Base-by-base conservation (phyloP, 2,329 filamentous ascomycete species). In the Didymosphaeria variabile region DNA sequence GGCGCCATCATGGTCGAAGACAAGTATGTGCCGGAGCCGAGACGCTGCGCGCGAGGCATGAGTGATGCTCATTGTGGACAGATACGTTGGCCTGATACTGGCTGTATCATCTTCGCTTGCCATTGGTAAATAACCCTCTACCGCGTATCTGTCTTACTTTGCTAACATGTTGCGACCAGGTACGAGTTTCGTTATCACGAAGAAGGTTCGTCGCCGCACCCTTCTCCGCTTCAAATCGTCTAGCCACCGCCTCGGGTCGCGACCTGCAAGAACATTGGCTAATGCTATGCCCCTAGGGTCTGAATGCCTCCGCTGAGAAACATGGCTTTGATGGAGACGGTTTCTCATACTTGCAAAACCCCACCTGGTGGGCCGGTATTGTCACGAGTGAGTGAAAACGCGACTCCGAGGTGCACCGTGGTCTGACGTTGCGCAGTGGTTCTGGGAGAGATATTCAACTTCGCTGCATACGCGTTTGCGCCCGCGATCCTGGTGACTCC, bases 401-500 rank as follows among this genome's bases (percentile, higher is more conserved):
- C 26, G 23, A 19, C 51, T 3, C 23, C 8, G 40, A 3, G 17
- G n/a, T 12, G 10, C 42, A 36, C 21, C 32, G n/a, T 40, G 26
- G 34, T 44, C 73, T 77, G 58, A 67, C 59, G 46, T 53, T 61
- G 54, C 57, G 57, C 72, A 97, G 93, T 99, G 87, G 91, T 93
- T 62, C 81, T 96, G 47, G 95, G 95, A 75, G 95, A 99, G 81
- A 84, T 97, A 60, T 96, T 93, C 81, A 99, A 99, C 80, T 99
- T 99, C 77, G 94, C 94, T 54, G 95, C 95, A 64, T 99, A 99
- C 78, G 95, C 95, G 8, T 99, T 98, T 80, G 95, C 95, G 67
- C 95, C 95, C 44, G 96, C 95, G n/a, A 99, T 99, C 79, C 86
- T 99, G 56, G 95, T 99, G 44, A 99, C 95, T 5, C 95, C 95